Percentiles rank a stretch among this genome's conserved stretches.
Evolutionary conservation across 1,284 basidiomycete species (phyloP).

Genomic region (Ganoderma boninense): DNA sequence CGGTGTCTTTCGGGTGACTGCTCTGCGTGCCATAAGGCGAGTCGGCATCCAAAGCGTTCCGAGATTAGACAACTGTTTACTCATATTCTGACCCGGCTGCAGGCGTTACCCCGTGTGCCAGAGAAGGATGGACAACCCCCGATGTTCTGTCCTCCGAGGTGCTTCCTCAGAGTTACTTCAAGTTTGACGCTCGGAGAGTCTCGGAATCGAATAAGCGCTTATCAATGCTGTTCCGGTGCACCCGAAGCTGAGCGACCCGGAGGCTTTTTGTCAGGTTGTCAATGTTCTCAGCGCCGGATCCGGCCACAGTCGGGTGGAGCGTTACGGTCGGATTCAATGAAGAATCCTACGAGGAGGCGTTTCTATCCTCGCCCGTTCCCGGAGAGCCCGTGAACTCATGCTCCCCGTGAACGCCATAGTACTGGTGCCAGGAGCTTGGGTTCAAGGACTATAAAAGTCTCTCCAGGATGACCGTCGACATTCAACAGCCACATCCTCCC

Average conservation of each 20-base stretch:
- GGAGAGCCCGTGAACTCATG: constrained; percentile 7
- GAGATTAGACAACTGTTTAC: background rate
- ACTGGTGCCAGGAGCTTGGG: background rate
- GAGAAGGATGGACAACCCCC: background rate
- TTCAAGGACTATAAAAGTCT: background rate
- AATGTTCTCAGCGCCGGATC: background rate
- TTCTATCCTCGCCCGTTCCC: constrained; percentile 17
- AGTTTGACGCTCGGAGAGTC: background rate
- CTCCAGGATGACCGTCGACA: background rate
- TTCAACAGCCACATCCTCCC: background rate
- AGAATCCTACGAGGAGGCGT: background rate
- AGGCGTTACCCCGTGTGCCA: background rate
- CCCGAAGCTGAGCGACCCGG: background rate
- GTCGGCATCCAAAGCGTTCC: background rate
- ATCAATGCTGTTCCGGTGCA: background rate
- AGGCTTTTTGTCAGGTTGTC: background rate
- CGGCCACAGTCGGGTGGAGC: background rate
- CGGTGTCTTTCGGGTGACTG: background rate
- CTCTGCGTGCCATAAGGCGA: background rate
- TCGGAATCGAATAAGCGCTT: background rate
- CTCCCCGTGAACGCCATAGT: background rate
- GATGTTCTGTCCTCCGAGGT: background rate
- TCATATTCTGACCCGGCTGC: background rate
- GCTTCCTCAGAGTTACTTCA: too few species aligned
- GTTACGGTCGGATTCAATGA: background rate